Evolutionary conservation across 2,329 filamentous ascomycete genomes (phyloP), one percentile per base, ranked within the genome.

Genomic region (Rachicladosporium sp.): DNA sequence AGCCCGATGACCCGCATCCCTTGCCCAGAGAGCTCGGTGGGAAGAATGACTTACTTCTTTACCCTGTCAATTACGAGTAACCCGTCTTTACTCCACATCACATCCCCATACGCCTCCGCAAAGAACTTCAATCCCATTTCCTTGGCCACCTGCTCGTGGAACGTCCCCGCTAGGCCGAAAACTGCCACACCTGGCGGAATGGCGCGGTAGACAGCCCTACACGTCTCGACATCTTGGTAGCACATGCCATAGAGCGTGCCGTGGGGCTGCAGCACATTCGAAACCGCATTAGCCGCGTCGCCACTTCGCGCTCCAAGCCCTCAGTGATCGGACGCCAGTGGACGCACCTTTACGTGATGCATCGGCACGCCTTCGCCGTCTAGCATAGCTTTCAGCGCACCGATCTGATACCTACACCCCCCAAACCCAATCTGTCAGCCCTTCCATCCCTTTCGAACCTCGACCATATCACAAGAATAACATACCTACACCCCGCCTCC

Each of bases 321-420:
- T 35, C 21, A 23, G 21, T 23, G 21, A 4, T 23, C 4, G 4
- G 21, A 23, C 4, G 21, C 21, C 21, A 23, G 21, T 4, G 4
- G 21, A 23, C 21, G 21, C 21, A 23, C 23, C 23, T 56, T 80
- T 31, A 80, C 70, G 47, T 80, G 77, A 47, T 76, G 66, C 19
- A 81, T 55, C 10, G 63, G 58, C 5, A 78, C 57, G 10, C 63
- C 66, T 48, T 78, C 76, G 0, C 66, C 66, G 29, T 73, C 68
- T 2, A 80, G 60, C 44, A 80, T 74, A 1, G 61, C 76, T 44
- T 74, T 69, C 2, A 80, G 60, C 0, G 76, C 74, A 2, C 77
- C 77, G 29, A 81, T 68, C 51, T 80, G 77, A 55, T 80, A 81
- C 27, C 76, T 27, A 57, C 1, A 72, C 73, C 71, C 1, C 15